Evolutionary conservation across 106 monocot genomes (phyloP).

Genomic region (Hemerocallis citrina): DNA sequence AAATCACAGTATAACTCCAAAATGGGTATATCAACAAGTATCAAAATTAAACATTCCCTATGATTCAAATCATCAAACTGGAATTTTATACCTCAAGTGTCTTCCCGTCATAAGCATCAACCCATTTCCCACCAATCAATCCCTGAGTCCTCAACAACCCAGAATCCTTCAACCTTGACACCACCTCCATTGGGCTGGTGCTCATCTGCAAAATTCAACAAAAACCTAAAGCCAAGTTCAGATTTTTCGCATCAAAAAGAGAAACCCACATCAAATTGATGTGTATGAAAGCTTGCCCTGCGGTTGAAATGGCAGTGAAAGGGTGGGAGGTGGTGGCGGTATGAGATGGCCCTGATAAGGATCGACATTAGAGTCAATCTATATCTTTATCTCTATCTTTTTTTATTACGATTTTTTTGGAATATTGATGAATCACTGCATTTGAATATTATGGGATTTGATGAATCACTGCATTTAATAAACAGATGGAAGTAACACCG

Average conservation of each 20-base stretch:
- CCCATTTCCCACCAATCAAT: constrained; percentile 76
- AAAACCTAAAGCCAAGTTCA: not conserved
- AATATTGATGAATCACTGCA: not conserved
- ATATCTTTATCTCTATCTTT: not conserved
- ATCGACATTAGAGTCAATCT: not conserved
- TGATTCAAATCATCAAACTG: too few relatives aligned
- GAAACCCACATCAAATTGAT: not conserved
- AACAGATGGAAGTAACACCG: not conserved
- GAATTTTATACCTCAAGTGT: constrained; percentile 77
- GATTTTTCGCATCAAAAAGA: not conserved
- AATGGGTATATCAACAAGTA: too few relatives aligned
- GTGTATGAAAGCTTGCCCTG: not conserved
- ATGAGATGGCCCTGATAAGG: not conserved
- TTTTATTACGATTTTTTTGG: too few relatives aligned
- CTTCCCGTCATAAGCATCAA: constrained; percentile 86
- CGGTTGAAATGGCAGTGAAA: not conserved
- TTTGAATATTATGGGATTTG: not conserved
- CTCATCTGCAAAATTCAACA: constrained; percentile 45
- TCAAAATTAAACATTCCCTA: too few relatives aligned
- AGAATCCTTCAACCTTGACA: constrained; percentile 34
- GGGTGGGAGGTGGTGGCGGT: constrained; percentile 1
- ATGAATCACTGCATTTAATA: not conserved
- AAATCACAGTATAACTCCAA: too few relatives aligned
- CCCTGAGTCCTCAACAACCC: constrained; percentile 67
- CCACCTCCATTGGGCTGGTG: constrained; percentile 30